A percentile compares a stretch with the other conserved stretches of the same genome.
Conservation (phyloP, 352 stramenopile species). For the Phytophthora pluvialis region DNA sequence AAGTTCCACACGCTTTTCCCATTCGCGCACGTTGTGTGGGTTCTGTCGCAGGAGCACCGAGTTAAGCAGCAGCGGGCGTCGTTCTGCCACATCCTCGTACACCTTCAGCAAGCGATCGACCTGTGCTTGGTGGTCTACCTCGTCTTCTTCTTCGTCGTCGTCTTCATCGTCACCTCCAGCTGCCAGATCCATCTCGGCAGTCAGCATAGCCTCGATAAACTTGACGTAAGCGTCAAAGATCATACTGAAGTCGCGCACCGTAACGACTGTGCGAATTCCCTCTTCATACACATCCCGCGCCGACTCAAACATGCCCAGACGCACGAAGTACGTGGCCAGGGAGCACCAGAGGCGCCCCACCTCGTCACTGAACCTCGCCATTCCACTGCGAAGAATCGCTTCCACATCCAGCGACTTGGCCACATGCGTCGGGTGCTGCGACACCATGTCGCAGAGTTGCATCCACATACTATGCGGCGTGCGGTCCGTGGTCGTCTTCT, state of each 20-base stretch:
- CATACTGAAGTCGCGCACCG: constrained; percentile 97
- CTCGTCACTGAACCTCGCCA: constrained; percentile 95
- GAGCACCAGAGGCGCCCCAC: constrained; percentile 97
- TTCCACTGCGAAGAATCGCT: constrained; percentile 93
- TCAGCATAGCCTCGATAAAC: constrained; percentile 98
- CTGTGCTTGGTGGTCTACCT: constrained; percentile 65
- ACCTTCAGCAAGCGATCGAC: constrained; percentile 86
- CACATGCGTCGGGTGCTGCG: constrained; percentile 93
- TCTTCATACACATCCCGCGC: constrained; percentile 97
- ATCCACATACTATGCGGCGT: constrained; percentile 97
- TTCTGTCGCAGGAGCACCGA: constrained; percentile 98
- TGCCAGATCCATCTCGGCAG: constrained; percentile 94
- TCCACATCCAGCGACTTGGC: constrained; percentile 93
- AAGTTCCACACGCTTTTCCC: constrained; percentile 96
- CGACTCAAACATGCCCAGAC: constrained; percentile 96
- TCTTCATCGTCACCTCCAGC: constrained; percentile 60
- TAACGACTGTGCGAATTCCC: constrained; percentile 74
- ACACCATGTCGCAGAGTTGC: constrained; percentile 96
- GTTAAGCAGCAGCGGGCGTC: constrained; percentile 94
- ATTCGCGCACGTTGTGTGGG: constrained; percentile 98
- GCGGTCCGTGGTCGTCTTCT: constrained; percentile 42
- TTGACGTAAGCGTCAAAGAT: constrained; percentile 99
- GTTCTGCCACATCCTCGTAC: constrained; percentile 94
- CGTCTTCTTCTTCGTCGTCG: constrained; percentile 69
- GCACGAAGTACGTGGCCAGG: constrained; percentile 98